Evolutionary conservation across 2,329 filamentous ascomycete genomes (phyloP).

Genomic region (Cladorrhinum sp.): DNA sequence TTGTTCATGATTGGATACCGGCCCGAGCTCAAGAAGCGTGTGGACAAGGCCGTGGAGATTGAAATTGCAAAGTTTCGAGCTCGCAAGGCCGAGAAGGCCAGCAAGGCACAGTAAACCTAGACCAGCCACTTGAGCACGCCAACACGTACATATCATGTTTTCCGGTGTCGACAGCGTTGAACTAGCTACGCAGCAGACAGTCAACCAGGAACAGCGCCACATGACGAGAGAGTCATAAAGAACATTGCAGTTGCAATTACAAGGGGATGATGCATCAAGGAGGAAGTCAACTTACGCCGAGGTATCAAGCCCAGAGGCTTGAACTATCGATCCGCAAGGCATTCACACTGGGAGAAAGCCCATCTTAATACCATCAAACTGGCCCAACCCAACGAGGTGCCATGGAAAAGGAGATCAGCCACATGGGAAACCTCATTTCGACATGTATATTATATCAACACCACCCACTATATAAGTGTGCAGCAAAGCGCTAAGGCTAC

Average conservation of each 20-base stretch:
- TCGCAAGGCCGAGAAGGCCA: constrained; percentile 48
- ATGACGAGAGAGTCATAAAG: not conserved
- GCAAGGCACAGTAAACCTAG: constrained; percentile 45
- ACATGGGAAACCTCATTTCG: not conserved
- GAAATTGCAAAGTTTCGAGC: constrained; percentile 74
- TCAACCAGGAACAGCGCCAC: not conserved
- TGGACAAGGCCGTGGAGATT: constrained; percentile 70
- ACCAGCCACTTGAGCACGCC: not conserved
- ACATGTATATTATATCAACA: not conserved
- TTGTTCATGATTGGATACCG: constrained; percentile 90
- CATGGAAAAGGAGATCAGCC: too few species aligned
- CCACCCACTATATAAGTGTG: not conserved
- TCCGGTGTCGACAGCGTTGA: not conserved
- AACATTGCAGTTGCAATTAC: not conserved
- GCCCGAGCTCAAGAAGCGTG: constrained; percentile 76
- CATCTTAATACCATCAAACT: not conserved
- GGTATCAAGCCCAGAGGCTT: not conserved
- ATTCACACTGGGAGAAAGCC: too few species aligned
- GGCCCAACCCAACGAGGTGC: not conserved
- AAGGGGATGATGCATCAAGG: not conserved
- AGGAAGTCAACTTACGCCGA: not conserved
- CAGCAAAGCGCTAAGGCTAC: not conserved
- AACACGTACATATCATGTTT: not conserved
- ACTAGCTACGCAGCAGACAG: not conserved
- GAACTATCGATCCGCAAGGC: not conserved